A percentile compares a stretch with the other conserved stretches of the same genome.
phyloP scores from a whole-genome alignment of 805 yeast genomes.

The Teunomyces kruisii region DNA sequence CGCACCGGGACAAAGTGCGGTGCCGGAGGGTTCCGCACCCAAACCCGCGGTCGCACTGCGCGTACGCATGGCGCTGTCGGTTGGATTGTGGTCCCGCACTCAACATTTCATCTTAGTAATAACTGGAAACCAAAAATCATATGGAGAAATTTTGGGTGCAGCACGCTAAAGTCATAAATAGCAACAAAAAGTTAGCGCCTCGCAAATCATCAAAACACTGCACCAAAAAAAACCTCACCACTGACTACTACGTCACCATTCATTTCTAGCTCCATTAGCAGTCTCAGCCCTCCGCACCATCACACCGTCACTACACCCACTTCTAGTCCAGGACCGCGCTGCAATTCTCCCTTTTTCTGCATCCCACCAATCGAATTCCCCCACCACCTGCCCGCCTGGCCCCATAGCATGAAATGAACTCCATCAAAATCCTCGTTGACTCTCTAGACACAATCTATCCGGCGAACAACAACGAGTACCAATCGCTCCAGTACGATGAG shows the following conservation, averaged over 20 bases:
- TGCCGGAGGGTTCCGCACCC: too few species aligned
- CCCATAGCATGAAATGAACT: slow-evolving; percentile 25
- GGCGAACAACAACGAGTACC: slow-evolving; percentile 8
- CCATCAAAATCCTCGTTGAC: slow-evolving; percentile 32
- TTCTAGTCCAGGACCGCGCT: background rate
- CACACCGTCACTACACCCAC: background rate
- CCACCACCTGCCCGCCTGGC: too few species aligned
- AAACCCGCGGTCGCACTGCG: too few species aligned
- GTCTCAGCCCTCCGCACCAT: background rate
- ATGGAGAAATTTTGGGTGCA: background rate
- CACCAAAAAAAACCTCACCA: too few species aligned
- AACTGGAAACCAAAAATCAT: background rate
- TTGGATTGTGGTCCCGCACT: background rate
- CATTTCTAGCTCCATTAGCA: background rate
- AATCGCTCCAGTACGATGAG: slow-evolving; percentile 8
- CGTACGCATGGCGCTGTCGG: too few species aligned
- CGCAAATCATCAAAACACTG: background rate
- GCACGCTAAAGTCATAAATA: slow-evolving; percentile 2
- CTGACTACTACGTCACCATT: background rate
- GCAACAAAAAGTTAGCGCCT: background rate
- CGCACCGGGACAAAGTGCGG: too few species aligned
- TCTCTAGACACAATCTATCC: slow-evolving; percentile 29
- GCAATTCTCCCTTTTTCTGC: background rate
- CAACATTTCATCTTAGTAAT: slow-evolving; percentile 1
- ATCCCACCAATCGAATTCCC: background rate